Conservation (phyloP, 139 green algal genomes). For the Coccomyxa sp. region DNA sequence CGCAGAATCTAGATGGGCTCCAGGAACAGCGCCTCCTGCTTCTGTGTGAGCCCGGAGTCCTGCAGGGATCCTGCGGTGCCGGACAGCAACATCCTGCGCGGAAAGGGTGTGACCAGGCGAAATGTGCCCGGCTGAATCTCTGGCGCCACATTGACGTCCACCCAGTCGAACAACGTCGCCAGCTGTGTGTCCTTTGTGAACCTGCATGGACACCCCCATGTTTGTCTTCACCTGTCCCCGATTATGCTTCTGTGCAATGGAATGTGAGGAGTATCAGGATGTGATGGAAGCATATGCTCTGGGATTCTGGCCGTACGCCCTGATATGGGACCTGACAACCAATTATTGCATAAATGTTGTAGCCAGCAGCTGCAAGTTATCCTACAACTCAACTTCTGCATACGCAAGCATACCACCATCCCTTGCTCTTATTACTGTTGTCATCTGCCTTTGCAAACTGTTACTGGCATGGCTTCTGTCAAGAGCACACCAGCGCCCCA, state of each 20-base stretch:
- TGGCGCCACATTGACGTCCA: constrained; percentile 57
- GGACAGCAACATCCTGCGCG: constrained; percentile 33
- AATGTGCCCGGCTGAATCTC: constrained; percentile 54
- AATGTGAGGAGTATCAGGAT: background rate
- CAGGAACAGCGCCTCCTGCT: constrained; percentile 23
- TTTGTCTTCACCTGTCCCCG: background rate
- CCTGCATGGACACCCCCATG: background rate
- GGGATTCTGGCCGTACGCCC: background rate
- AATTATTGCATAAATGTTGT: background rate
- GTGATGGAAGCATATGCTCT: background rate
- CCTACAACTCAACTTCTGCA: too few species aligned
- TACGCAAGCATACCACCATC: too few species aligned
- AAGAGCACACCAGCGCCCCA: too few species aligned
- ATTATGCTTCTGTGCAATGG: background rate
- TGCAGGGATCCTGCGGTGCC: constrained; percentile 4
- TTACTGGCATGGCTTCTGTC: too few species aligned
- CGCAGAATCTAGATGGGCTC: background rate
- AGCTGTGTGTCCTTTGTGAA: constrained; percentile 37
- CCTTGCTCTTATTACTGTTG: too few species aligned
- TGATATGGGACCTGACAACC: background rate
- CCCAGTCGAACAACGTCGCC: constrained; percentile 66
- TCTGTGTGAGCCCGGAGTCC: constrained; percentile 10
- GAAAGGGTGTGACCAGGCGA: constrained; percentile 65
- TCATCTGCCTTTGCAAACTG: too few species aligned
- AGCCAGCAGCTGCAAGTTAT: too few species aligned